phyloP scores from a whole-genome alignment of 805 yeast species.

The Scheffersomyces ergatensis region DNA sequence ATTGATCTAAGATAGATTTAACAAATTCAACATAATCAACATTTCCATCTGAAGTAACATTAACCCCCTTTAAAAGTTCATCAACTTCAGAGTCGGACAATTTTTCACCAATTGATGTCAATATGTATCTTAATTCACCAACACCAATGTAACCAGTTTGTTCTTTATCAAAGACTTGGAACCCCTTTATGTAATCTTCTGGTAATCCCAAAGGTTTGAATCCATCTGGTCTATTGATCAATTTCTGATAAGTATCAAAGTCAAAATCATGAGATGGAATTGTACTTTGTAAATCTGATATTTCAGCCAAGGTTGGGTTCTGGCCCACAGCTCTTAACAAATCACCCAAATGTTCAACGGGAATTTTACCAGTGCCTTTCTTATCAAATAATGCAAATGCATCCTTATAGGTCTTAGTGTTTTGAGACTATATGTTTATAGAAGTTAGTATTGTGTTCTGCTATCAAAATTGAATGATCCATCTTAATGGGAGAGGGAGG shows the following conservation, averaged over 20 bases:
- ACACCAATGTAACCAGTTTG: slow-evolving; percentile 94
- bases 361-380: slow-evolving; percentile 90
- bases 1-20: slow-evolving; percentile 89
- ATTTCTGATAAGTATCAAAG: slow-evolving; percentile 71
- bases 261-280: slow-evolving; percentile 56
- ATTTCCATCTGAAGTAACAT: slow-evolving; percentile 88
- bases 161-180: slow-evolving; percentile 97
- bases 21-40: slow-evolving; percentile 95
- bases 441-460: slow-evolving; percentile 13
- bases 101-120: slow-evolving; percentile 95
- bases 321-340: slow-evolving; percentile 96
- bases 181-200: slow-evolving; percentile 83
- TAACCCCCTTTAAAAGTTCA: slow-evolving; percentile 92
- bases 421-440: slow-evolving; percentile 32
- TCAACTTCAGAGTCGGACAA: slow-evolving; percentile 88
- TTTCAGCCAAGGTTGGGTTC: slow-evolving; percentile 93
- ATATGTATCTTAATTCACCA: slow-evolving; percentile 92
- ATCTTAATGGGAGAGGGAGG: too few relatives aligned
- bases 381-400: slow-evolving; percentile 96
- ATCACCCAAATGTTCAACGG: slow-evolving; percentile 84
- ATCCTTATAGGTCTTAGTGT: slow-evolving; percentile 65
- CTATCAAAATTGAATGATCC: not conserved
- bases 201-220: slow-evolving; percentile 86
- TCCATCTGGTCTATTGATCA: slow-evolving; percentile 83
- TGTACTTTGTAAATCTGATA: slow-evolving; percentile 45